phyloP scores from a whole-genome alignment of 2,329 filamentous ascomycete genomes.

The Colletotrichum orchidophilum region DNA sequence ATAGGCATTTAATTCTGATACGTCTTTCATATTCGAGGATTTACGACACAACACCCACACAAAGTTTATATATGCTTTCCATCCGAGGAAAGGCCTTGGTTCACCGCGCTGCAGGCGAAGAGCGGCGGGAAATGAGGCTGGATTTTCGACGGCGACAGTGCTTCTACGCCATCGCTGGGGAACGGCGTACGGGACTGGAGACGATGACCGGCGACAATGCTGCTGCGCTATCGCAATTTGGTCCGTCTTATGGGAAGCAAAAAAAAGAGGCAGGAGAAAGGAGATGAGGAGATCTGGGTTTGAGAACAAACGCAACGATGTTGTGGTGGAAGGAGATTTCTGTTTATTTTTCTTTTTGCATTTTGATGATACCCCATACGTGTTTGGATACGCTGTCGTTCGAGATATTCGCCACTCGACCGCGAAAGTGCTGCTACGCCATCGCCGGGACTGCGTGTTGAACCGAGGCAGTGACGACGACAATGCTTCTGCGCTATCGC shows the following conservation, averaged over 20 bases:
- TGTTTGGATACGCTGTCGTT: constrained; percentile 56
- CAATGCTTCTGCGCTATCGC: constrained; percentile 66
- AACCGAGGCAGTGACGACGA: constrained; percentile 57
- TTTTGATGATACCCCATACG: constrained; percentile 55
- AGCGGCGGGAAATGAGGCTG: constrained; percentile 34
- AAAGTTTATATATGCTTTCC: constrained; percentile 41
- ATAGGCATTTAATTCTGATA: not conserved
- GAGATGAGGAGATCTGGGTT: not conserved
- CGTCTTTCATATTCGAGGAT: constrained; percentile 27
- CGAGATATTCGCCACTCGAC: constrained; percentile 55
- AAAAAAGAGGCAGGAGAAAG: not conserved
- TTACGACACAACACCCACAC: constrained; percentile 33
- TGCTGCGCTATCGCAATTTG: constrained; percentile 58
- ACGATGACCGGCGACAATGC: constrained; percentile 59
- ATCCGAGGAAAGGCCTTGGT: constrained; percentile 36
- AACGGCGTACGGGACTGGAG: constrained; percentile 56
- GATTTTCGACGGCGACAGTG: constrained; percentile 51
- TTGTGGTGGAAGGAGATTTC: constrained; percentile 18
- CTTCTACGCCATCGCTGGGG: constrained; percentile 58
- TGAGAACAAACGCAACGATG: not conserved
- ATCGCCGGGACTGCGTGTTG: constrained; percentile 64
- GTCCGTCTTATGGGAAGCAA: constrained; percentile 31
- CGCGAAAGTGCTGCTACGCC: constrained; percentile 65
- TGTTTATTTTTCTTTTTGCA: constrained; percentile 35
- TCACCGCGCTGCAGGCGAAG: constrained; percentile 12